A percentile compares a stretch with the other conserved stretches of the same genome.
phyloP scores from a whole-genome alignment of 169 alveolate species.

The Besnoitia besnoiti region DNA sequence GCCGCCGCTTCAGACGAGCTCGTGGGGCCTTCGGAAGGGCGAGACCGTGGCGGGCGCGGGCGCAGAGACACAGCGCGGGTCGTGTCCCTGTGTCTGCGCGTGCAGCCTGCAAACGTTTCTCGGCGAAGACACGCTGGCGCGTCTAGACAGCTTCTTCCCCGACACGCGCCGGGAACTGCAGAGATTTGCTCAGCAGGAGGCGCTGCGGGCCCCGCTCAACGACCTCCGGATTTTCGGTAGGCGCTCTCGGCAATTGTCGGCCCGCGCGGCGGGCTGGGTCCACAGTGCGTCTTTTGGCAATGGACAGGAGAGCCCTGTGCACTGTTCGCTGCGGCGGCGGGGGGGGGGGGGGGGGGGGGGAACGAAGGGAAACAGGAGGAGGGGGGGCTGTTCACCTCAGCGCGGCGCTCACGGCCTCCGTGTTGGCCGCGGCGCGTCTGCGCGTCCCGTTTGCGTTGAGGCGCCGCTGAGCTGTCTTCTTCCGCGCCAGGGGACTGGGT shows the following conservation, averaged over 20 bases:
- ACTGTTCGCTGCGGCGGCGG: no score
- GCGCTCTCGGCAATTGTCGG: neutral
- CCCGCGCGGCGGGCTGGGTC: no score
- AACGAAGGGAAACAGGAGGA: no score
- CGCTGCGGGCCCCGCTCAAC: slow-evolving; percentile 14
- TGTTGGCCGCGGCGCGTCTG: neutral
- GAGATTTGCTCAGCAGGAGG: neutral
- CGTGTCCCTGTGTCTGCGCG: neutral
- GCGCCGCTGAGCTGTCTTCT: neutral
- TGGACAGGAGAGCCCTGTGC: no score
- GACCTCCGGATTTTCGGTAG: slow-evolving; percentile 29
- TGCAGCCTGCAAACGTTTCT: slow-evolving; percentile 14
- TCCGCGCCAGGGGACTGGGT: neutral
- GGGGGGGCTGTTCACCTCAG: no score
- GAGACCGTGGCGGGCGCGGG: neutral
- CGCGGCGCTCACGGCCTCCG: no score
- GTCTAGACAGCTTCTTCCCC: neutral
- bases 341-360: no score
- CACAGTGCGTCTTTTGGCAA: no score
- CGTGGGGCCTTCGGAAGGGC: neutral
- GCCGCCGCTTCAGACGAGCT: neutral
- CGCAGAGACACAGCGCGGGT: neutral
- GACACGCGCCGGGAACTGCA: neutral
- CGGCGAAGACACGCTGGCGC: neutral
- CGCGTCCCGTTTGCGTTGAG: neutral